Conservation (phyloP, 176 grass and related monocot genomes). For the Poa pratensis region DNA sequence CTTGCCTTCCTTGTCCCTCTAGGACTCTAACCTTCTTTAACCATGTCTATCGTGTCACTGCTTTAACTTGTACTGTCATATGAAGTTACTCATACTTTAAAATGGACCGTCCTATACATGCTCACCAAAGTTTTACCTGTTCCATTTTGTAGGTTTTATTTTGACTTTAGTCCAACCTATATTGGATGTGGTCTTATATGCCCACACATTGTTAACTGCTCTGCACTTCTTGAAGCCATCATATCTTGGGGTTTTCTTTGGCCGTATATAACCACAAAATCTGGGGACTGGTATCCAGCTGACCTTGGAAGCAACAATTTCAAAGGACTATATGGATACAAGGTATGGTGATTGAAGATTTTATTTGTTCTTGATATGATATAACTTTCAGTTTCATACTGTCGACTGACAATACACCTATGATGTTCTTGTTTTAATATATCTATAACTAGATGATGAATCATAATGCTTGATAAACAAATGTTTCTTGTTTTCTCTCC, state of each 20-base stretch:
- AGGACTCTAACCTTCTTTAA: neutral
- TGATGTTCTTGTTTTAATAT: neutral
- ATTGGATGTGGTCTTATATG: conserved; percentile 92
- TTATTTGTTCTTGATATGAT: conserved; percentile 15
- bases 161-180: conserved; percentile 96
- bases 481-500: neutral
- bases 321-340: conserved; percentile 92
- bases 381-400: neutral
- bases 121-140: conserved; percentile 4
- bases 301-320: conserved; percentile 82
- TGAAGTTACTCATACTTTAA: neutral
- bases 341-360: conserved; percentile 50
- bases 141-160: conserved; percentile 78
- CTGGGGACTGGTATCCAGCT: conserved; percentile 84
- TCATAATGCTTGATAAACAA: neutral
- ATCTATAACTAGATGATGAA: neutral
- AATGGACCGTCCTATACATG: neutral
- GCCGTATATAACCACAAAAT: conserved; percentile 80
- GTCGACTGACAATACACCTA: neutral
- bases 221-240: conserved; percentile 82
- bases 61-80: conserved; percentile 10
- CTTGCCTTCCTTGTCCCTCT: neutral
- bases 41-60: neutral
- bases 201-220: conserved; percentile 94
- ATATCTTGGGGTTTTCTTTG: conserved; percentile 95